Conservation (phyloP, 345 rosid species). For the Lagerstroemia speciosa region DNA sequence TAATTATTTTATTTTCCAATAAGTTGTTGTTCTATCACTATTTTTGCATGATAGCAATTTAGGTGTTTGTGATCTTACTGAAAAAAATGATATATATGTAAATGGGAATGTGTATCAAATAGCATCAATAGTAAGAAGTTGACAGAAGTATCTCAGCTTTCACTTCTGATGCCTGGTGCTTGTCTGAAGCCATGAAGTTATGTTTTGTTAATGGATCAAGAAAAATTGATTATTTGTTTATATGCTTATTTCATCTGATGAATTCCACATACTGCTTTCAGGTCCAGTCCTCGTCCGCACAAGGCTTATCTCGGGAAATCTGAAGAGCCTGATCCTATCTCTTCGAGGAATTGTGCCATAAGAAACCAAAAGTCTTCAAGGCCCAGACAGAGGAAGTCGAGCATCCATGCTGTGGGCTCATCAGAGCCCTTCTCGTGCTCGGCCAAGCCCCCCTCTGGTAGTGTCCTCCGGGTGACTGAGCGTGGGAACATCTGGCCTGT, state of each 20-base stretch:
- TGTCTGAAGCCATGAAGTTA: no score
- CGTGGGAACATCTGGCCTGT: constrained; percentile 14
- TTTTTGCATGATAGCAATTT: not conserved
- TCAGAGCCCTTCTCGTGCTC: constrained; percentile 12
- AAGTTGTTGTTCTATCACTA: not conserved
- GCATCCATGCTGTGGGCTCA: constrained; percentile 14
- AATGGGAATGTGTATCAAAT: no score
- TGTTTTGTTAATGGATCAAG: no score
- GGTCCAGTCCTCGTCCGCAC: constrained; percentile 64
- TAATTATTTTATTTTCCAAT: constrained; percentile 15
- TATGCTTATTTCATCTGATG: not conserved
- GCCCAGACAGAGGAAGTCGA: constrained; percentile 33
- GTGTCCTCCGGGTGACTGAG: constrained; percentile 16
- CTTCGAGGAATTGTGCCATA: constrained; percentile 19
- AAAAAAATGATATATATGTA: no score
- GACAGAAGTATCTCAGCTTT: no score
- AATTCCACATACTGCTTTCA: constrained; percentile 11
- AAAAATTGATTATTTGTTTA: no score
- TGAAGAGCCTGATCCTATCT: constrained; percentile 18
- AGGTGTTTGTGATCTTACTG: no score
- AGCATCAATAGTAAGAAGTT: no score
- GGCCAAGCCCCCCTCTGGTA: constrained; percentile 10
- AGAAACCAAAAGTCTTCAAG: constrained; percentile 29
- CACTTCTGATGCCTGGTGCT: no score
- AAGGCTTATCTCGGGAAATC: constrained; percentile 28